Conservation (phyloP, 192 early-diverging fungal genomes). For the Rhizophagus sp. region DNA sequence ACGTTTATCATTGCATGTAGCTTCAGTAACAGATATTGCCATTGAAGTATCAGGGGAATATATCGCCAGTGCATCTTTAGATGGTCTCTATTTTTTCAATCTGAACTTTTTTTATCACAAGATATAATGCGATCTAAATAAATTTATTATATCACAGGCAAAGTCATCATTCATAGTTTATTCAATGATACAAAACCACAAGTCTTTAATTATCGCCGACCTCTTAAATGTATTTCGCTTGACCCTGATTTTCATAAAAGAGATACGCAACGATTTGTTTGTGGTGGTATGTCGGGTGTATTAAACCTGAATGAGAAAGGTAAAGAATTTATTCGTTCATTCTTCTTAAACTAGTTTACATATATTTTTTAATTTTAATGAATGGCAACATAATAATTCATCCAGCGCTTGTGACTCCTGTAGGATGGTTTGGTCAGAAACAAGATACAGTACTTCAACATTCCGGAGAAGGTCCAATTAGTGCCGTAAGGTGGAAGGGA, state of each 20-base stretch:
- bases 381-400: neutral
- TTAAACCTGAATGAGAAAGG: slow-evolving; percentile 87
- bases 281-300: slow-evolving; percentile 88
- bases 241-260: slow-evolving; percentile 86
- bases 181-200: slow-evolving; percentile 67
- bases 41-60: slow-evolving; percentile 87
- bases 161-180: slow-evolving; percentile 83
- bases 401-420: neutral
- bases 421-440: slow-evolving; percentile 84
- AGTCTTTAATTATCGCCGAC: slow-evolving; percentile 79
- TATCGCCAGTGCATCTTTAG: slow-evolving; percentile 90
- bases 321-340: neutral
- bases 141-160: slow-evolving; percentile 51
- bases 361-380: neutral
- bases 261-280: slow-evolving; percentile 76
- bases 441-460: slow-evolving; percentile 70
- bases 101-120: neutral
- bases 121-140: neutral
- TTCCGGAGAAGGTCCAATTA: slow-evolving; percentile 89
- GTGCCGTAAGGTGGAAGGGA: slow-evolving; percentile 80
- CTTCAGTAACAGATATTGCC: slow-evolving; percentile 85
- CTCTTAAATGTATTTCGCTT: slow-evolving; percentile 85
- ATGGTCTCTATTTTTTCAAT: slow-evolving; percentile 58
- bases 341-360: neutral
- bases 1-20: slow-evolving; percentile 78